phyloP scores from a whole-genome alignment of 176 grass and related monocot species.

The Lolium multiflorum region DNA sequence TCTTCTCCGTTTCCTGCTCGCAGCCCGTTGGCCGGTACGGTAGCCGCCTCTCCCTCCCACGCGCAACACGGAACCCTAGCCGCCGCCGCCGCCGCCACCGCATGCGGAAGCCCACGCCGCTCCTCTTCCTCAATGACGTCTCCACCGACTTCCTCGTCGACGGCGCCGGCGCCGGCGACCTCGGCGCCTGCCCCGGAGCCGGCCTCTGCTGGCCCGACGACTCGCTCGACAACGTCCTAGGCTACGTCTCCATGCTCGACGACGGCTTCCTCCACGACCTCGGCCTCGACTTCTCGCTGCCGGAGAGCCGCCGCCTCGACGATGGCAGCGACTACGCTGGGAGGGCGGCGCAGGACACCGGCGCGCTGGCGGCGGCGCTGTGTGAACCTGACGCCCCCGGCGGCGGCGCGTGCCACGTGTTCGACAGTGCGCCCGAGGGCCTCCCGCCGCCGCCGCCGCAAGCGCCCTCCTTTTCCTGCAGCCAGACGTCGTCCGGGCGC shows the following conservation, averaged over 20 bases:
- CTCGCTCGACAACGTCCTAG: slow-evolving; percentile 49
- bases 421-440: background rate
- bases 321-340: background rate
- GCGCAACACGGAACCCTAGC: slow-evolving; percentile 20
- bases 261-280: background rate
- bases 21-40: background rate
- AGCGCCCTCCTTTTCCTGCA: background rate
- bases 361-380: background rate
- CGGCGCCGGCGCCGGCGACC: slow-evolving; percentile 1
- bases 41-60: background rate
- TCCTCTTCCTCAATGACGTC: slow-evolving; percentile 12
- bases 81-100: background rate
- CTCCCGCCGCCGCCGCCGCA: background rate
- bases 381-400: background rate
- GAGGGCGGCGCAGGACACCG: background rate
- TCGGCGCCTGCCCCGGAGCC: background rate
- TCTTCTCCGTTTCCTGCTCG: background rate
- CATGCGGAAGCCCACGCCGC: background rate
- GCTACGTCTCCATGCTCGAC: background rate
- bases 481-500: background rate
- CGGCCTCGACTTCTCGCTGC: background rate
- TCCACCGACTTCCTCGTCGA: slow-evolving; percentile 24
- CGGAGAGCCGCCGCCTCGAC: background rate
- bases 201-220: slow-evolving; percentile 52
- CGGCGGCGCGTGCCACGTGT: background rate